Base-by-base conservation (phyloP, 2,329 filamentous ascomycete species). In the Cercospora sp. region DNA sequence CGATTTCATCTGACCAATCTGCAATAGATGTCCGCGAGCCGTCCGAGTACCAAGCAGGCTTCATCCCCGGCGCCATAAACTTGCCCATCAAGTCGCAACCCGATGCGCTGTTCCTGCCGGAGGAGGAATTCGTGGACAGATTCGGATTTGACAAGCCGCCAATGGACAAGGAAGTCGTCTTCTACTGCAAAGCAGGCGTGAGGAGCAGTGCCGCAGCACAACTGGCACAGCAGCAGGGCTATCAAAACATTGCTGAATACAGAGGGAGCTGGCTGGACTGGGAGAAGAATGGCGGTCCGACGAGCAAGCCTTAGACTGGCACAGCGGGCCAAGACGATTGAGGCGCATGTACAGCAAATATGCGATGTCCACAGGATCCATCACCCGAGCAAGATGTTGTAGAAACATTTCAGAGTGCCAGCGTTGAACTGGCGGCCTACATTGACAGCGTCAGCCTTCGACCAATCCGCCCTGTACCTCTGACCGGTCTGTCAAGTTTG, bases 171-270 rank as follows among this genome's bases (percentile, higher is more conserved):
- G 79, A 83, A 68, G 74, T 97, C 13, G 85, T 98, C 3, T 95
- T 98, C 76, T 98, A 97, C 80, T 99, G 95, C 82, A 96, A 93
- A 82, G 90, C 94, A 0, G 95, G 95, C 2, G 92, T 98, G 71
- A 85, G 95, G 77, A 93, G 92, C 73, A 83, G 85, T 57, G 87
- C 91, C 0, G 94, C 94, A 6, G 93, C 93, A 6, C 85, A 86
- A 71, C 80, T 97, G 78, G 95, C 95, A 31, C 83, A 84, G 74
- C 86, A 91, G 77, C 90, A 89, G 2, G 94, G 94, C 9, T 98
- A 91, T 85, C 80, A 81, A 60, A 86, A 85, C 7, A 87, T 91
- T 0, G 87, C 87, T 20, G 91, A 93, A 81, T 94, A 92, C 76
- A 82, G 85, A 2, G 91, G 91, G 1, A 91, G 89, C 77, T 94